These are phyloP conservation scores for Euptelea pleiosperma DNA, from an alignment of 164 flowering plant genomes.

Conservation along the genomic window DNA sequence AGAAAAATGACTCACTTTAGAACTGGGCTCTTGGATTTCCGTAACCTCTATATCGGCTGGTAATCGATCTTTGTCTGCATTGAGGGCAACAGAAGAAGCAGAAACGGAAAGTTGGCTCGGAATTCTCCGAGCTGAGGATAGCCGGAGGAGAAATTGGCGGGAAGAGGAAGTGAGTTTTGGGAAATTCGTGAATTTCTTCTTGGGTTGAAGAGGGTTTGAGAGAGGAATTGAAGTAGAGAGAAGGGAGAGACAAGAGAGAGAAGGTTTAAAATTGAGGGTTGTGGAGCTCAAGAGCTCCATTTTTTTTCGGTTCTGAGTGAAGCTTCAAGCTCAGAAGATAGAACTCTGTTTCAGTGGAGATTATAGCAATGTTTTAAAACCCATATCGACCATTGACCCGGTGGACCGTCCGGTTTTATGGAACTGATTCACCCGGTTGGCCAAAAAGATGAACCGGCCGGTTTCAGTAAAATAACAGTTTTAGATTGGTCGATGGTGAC, in stretches of 20 bases:
- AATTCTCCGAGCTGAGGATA: conserved; percentile 11
- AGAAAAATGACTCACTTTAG: conserved; percentile 44
- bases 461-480: too few relatives aligned
- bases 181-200: conserved; percentile 1
- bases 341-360: too few relatives aligned
- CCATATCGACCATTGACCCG: too few relatives aligned
- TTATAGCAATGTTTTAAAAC: too few relatives aligned
- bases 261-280: conserved; percentile 16
- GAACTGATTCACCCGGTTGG: too few relatives aligned
- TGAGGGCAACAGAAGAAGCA: conserved; percentile 26
- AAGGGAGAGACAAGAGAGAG: conserved; percentile 8
- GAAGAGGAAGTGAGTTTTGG: conserved; percentile 20
- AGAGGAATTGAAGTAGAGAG: conserved; percentile 9
- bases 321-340: too few relatives aligned
- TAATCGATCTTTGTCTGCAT: conserved; percentile 40
- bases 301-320: too few relatives aligned
- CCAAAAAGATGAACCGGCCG: too few relatives aligned
- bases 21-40: conserved; percentile 56
- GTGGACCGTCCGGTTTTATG: too few relatives aligned
- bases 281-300: conserved; percentile 34
- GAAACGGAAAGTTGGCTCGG: conserved; percentile 12
- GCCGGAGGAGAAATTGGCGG: conserved; percentile 23
- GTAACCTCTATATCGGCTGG: conserved; percentile 64
- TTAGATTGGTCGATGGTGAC: too few relatives aligned
- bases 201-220: conserved; percentile 6